Conservation (phyloP, 306 rosid species). For the Sechiopsis laciniata region DNA sequence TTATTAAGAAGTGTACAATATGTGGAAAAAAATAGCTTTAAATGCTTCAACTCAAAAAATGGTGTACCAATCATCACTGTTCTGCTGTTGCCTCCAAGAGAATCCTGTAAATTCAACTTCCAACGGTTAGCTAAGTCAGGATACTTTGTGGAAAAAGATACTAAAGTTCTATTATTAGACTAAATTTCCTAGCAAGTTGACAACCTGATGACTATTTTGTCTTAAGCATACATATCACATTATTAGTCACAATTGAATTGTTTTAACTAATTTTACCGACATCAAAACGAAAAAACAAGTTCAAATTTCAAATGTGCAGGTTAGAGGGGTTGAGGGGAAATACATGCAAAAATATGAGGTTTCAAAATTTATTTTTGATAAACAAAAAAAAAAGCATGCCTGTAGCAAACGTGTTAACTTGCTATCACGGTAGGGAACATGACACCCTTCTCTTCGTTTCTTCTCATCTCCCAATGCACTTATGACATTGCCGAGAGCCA, state of each 20-base stretch:
- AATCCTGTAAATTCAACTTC: slow-evolving; percentile 55
- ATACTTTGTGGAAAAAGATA: background rate
- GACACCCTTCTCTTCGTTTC: slow-evolving; percentile 93
- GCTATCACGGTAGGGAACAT: slow-evolving; percentile 95
- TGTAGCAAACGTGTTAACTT: slow-evolving; percentile 85
- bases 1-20: background rate
- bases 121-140: slow-evolving; percentile 14
- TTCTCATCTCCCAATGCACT: slow-evolving; percentile 97
- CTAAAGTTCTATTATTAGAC: no score
- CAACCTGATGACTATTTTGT: background rate
- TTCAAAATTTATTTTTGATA: background rate
- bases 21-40: slow-evolving; percentile 7
- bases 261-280: background rate
- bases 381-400: slow-evolving; percentile 34
- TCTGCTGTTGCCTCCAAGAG: slow-evolving; percentile 97
- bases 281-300: background rate
- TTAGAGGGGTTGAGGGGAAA: background rate
- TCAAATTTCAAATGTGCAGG: no score
- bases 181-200: background rate
- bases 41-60: background rate
- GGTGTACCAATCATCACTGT: slow-evolving; percentile 92
- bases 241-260: background rate
- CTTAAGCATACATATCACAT: background rate
- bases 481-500: slow-evolving; percentile 92
- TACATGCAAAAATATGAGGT: background rate